These are phyloP conservation scores for Arachnopeziza araneosa DNA, from an alignment of 2,329 filamentous ascomycete species.

Conservation along the genomic window DNA sequence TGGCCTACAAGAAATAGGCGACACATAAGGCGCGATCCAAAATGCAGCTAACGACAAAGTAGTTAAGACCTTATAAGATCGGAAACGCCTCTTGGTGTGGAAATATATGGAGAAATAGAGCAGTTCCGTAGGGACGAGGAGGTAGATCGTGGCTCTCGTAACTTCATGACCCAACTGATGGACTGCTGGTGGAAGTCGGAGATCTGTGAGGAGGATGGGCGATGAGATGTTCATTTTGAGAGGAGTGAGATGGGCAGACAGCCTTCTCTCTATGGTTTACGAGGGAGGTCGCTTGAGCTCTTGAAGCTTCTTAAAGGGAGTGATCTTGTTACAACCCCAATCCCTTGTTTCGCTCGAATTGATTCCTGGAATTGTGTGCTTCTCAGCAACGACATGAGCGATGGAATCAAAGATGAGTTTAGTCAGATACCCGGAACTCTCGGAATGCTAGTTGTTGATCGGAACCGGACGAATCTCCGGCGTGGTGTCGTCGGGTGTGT, in stretches of 20 bases:
- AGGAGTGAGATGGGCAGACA: neutral
- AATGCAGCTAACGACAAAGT: conserved; percentile 22
- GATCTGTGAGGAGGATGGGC: neutral
- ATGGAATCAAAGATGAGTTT: neutral
- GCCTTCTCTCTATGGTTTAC: no score
- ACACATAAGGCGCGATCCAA: conserved; percentile 23
- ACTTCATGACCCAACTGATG: conserved; percentile 24
- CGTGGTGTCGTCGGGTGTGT: no score
- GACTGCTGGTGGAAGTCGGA: conserved; percentile 16
- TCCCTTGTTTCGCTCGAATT: neutral
- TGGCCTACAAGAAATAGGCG: conserved; percentile 31
- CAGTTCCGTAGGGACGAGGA: conserved; percentile 26
- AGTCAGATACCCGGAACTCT: neutral
- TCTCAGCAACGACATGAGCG: neutral
- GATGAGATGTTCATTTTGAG: neutral
- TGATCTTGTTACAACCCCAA: neutral
- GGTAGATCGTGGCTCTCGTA: conserved; percentile 21
- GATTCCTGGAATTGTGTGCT: neutral
- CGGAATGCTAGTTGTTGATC: neutral
- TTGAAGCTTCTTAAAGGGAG: neutral
- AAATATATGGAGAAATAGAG: conserved; percentile 32
- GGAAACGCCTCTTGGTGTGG: conserved; percentile 20
- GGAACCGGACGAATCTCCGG: neutral
- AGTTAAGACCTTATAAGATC: conserved; percentile 22
- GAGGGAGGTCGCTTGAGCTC: neutral